Base-by-base conservation (phyloP, 2,329 filamentous ascomycete genomes). In the Exophiala sp. region DNA sequence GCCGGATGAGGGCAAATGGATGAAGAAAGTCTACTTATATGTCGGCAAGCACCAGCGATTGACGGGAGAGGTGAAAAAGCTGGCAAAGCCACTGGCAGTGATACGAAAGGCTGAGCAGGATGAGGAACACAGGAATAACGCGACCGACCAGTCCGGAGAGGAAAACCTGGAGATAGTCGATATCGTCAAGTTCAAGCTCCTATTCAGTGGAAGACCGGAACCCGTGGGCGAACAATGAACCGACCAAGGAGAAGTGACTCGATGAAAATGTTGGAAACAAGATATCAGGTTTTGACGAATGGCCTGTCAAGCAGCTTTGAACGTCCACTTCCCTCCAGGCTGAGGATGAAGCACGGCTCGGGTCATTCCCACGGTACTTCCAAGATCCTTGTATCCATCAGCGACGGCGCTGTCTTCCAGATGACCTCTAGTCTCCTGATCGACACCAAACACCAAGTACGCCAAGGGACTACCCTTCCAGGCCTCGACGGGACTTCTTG, bases 1-100 rank as follows among this genome's bases (percentile, higher is more conserved):
- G 42, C 64, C 69, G 0, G 75, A 75, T 12, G 80, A 83, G 63
- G 85, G 82, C 0, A 81, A 80, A 8, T 96, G 91, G 91, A 95
- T 92, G 88, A 95, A 91, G 72, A 80, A 83, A 34, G 90, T 92
- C 24, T 89, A 95, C 66, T 75, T 97, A 45, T 96, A 92, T 67
- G 82, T 97, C 3, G 94, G 92, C 5, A 83, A 86, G 66, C 88
- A 96, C 68, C 94, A 97, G 73, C 81, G 91, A 56, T 80, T 97
- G 67, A 88, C 85, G 1, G 94, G 94, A 3, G 91, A 97, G 70
- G 85, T 95, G 45, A 95, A 91, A 78, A 95, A 91, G 72, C 73
- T 97, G 46, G 80, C 81, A 5, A 88, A 83, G 65, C 85, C 91
- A 2, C 68, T 96, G 62, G 94, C 87, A 3, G 77, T 97, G n/a